A percentile compares a stretch with the other conserved stretches of the same genome.
Evolutionary conservation across 1,139 yeast species (phyloP).

Genomic region (Candida buenavistaensis): DNA sequence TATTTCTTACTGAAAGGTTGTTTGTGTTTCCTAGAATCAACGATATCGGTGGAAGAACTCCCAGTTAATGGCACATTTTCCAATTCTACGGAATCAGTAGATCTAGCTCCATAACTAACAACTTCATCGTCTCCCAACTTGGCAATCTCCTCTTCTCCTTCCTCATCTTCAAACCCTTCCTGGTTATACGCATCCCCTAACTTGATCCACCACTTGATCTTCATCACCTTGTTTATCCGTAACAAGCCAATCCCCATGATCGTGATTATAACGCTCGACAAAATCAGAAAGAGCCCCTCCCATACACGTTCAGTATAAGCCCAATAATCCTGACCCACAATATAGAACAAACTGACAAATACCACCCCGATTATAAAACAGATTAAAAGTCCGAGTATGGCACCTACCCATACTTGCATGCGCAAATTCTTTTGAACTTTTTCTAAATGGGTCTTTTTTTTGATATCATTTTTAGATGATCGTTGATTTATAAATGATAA

Average conservation of each 20-base stretch:
- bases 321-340: slow-evolving; percentile 83
- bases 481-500: slow-evolving; percentile 89
- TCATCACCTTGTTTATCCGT: slow-evolving; percentile 85
- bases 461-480: slow-evolving; percentile 59
- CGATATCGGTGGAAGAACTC: no score
- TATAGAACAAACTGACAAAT: slow-evolving; percentile 81
- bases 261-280: slow-evolving; percentile 83
- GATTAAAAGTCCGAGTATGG: slow-evolving; percentile 65
- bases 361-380: slow-evolving; percentile 82
- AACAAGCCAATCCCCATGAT: slow-evolving; percentile 92
- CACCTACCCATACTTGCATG: slow-evolving; percentile 80
- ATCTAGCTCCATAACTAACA: no score
- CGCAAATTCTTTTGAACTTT: slow-evolving; percentile 58
- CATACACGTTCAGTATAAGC: slow-evolving; percentile 83
- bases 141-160: slow-evolving; percentile 27
- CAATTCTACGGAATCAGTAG: no score
- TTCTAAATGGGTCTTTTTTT: no score
- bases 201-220: slow-evolving; percentile 90
- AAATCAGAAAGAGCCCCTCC: slow-evolving; percentile 85
- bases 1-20: slow-evolving; percentile 68
- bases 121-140: slow-evolving; percentile 38
- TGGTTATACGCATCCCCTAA: no score
- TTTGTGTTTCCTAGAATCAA: no score
- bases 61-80: no score
- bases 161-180: slow-evolving; percentile 54